Evolutionary conservation across 345 rosid species (phyloP).

Genomic region (Leavenworthia alabamica): DNA sequence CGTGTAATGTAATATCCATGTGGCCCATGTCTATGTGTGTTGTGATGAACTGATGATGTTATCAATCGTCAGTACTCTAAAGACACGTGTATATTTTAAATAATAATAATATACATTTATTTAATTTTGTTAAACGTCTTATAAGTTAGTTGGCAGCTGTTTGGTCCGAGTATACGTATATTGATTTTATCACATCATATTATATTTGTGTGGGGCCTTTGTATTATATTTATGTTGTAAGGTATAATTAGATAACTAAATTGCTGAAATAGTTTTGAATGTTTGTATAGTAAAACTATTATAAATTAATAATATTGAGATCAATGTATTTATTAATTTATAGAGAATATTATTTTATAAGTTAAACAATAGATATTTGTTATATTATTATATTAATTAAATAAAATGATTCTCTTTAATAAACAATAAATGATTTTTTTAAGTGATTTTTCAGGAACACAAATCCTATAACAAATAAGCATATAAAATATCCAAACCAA

Average conservation of each 20-base stretch:
- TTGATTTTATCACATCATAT: constrained; percentile 12
- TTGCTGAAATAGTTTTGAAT: no score
- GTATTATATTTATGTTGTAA: not conserved
- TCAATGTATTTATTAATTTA: no score
- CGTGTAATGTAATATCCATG: not conserved
- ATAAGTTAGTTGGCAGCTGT: constrained; percentile 24
- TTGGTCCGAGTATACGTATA: constrained; percentile 11
- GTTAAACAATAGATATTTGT: no score
- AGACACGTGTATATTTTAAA: not conserved
- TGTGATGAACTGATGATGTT: not conserved
- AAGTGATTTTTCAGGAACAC: not conserved
- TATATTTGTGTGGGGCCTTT: constrained; percentile 12
- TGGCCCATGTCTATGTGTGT: not conserved
- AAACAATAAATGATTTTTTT: no score
- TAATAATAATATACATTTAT: constrained; percentile 10
- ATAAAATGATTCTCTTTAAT: no score
- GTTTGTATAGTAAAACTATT: no score
- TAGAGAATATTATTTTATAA: no score
- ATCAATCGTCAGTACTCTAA: not conserved
- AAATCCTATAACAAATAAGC: not conserved
- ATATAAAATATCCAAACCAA: not conserved
- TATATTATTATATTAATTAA: no score
- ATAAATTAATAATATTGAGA: no score
- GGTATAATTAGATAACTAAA: no score
- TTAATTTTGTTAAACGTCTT: constrained; percentile 19